phyloP scores from a whole-genome alignment of 352 stramenopile genomes.

The Globisporangium echinulatum region DNA sequence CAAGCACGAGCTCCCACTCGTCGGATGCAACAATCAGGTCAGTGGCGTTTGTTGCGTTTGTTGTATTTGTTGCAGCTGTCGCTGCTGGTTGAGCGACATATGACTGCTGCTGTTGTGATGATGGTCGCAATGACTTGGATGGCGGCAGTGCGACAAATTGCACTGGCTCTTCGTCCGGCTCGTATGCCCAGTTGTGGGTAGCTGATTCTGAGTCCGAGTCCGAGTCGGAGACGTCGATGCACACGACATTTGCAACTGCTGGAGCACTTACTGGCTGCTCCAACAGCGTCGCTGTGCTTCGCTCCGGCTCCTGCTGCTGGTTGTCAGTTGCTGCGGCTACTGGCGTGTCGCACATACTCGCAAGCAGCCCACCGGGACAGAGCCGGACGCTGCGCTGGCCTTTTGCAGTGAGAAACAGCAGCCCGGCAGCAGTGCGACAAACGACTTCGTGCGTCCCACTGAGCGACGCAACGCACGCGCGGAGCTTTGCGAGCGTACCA shows the following conservation, averaged over 20 bases:
- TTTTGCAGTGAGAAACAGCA: slow-evolving; percentile 52
- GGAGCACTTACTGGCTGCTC: neutral
- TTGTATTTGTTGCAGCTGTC: no score
- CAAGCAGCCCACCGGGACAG: slow-evolving; percentile 27
- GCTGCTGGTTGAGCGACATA: neutral
- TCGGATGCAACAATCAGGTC: slow-evolving; percentile 27
- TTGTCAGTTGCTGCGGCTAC: no score
- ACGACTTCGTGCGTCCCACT: slow-evolving; percentile 57
- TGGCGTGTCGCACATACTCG: neutral
- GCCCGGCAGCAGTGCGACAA: slow-evolving; percentile 27
- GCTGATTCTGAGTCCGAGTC: slow-evolving; percentile 11
- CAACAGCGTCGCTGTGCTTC: neutral
- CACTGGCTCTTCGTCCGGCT: slow-evolving; percentile 10
- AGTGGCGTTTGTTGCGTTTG: neutral
- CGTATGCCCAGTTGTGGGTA: slow-evolving; percentile 7
- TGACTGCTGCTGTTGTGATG: neutral
- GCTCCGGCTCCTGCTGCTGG: neutral
- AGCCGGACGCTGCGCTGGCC: slow-evolving; percentile 39
- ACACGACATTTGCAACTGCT: slow-evolving; percentile 12
- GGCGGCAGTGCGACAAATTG: neutral
- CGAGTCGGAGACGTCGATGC: slow-evolving; percentile 38
- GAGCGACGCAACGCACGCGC: slow-evolving; percentile 47
- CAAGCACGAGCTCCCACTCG: slow-evolving; percentile 69
- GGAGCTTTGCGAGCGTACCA: slow-evolving; percentile 38
- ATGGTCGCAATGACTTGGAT: neutral